These are phyloP conservation scores for Spergularia marina DNA, from an alignment of 148 eudicot genomes.

Conservation along the genomic window DNA sequence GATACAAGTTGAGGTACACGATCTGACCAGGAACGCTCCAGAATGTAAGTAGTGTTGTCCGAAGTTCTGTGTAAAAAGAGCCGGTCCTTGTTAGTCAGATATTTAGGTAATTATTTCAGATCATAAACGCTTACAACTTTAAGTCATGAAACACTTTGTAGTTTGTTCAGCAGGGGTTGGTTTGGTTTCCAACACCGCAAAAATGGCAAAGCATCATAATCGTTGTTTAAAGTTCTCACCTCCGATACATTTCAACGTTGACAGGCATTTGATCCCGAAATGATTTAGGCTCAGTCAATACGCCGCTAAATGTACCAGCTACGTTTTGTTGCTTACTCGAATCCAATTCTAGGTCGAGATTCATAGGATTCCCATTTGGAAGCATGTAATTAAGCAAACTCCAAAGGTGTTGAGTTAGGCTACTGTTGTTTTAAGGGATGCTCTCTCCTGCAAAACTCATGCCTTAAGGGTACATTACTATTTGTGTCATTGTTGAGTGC, in stretches of 20 bases:
- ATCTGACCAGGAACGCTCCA: conserved; percentile 19
- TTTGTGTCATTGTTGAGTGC: too few species aligned
- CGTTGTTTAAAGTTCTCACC: neutral
- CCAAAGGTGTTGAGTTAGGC: too few species aligned
- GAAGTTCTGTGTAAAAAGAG: conserved; percentile 12
- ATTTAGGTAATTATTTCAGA: neutral
- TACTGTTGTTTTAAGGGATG: too few species aligned
- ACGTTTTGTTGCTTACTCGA: too few species aligned
- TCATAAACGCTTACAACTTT: conserved; percentile 6
- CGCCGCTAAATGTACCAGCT: too few species aligned
- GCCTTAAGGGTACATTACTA: too few species aligned
- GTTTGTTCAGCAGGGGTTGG: neutral
- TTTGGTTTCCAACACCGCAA: neutral
- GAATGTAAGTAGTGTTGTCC: neutral
- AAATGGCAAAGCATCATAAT: neutral
- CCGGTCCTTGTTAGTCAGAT: neutral
- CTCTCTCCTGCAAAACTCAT: too few species aligned
- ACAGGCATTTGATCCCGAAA: neutral
- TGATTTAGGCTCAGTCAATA: too few species aligned
- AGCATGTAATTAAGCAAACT: too few species aligned
- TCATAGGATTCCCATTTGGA: too few species aligned
- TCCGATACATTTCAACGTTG: neutral
- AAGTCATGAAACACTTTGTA: neutral
- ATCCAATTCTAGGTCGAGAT: too few species aligned
- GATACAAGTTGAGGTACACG: conserved; percentile 65